These are phyloP conservation scores for Xanthoceras sorbifolium DNA, from an alignment of 345 rosid species.

Conservation along the genomic window DNA sequence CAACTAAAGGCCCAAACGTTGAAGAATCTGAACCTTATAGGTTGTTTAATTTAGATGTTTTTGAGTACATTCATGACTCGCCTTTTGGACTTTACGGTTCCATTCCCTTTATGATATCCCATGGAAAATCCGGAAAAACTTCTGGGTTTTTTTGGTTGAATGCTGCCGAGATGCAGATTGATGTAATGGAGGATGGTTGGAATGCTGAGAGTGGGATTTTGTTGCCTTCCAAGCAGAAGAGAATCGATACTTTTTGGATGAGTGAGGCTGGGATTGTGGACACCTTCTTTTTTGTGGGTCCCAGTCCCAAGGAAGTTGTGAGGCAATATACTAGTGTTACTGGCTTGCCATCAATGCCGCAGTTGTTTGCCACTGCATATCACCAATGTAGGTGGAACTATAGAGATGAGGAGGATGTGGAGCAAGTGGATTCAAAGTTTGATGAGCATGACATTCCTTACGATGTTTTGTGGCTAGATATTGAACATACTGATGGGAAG, in stretches of 20 bases:
- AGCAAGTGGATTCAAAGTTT: slow-evolving; percentile 85
- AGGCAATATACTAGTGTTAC: slow-evolving; percentile 81
- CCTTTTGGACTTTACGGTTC: slow-evolving; percentile 97
- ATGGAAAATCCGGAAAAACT: slow-evolving; percentile 69
- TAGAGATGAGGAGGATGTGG: slow-evolving; percentile 98
- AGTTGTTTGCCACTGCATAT: slow-evolving; percentile 81
- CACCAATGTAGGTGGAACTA: slow-evolving; percentile 99
- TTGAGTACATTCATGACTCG: slow-evolving; percentile 83
- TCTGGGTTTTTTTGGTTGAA: slow-evolving; percentile 96
- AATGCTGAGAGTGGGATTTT: slow-evolving; percentile 71
- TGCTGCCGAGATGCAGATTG: slow-evolving; percentile 99
- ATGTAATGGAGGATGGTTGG: slow-evolving; percentile 89
- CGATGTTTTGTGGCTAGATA: slow-evolving; percentile 98
- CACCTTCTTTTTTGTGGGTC: slow-evolving; percentile 87
- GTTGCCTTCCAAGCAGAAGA: slow-evolving; percentile 56
- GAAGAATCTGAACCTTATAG: slow-evolving; percentile 90
- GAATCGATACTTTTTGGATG: slow-evolving; percentile 94
- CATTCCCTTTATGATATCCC: slow-evolving; percentile 90
- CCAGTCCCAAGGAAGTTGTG: slow-evolving; percentile 87
- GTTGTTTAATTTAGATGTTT: slow-evolving; percentile 89
- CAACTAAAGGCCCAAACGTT: slow-evolving; percentile 88
- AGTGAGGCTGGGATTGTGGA: slow-evolving; percentile 98
- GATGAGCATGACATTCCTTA: slow-evolving; percentile 98
- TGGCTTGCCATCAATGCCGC: slow-evolving; percentile 91
- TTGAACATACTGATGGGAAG: slow-evolving; percentile 95